Base-by-base conservation (phyloP, 2,329 filamentous ascomycete species). In the Xylaria sp. region DNA sequence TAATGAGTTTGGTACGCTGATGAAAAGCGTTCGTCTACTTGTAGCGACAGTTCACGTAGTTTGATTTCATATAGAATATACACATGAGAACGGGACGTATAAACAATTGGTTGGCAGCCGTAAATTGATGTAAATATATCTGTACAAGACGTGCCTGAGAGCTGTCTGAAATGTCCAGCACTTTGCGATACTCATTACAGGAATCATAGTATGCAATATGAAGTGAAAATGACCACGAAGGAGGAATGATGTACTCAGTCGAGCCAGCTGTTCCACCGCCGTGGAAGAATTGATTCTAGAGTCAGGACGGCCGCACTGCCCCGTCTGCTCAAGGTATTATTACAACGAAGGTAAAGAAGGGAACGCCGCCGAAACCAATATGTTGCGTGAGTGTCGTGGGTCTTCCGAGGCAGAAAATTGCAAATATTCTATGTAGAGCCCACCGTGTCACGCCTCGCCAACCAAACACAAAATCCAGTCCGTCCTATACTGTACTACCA, bases 281-380 rank as follows among this genome's bases (percentile, higher is more conserved):
- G 57, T 44, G 20, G 59, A 69, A 71, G 70, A 69, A 66, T 65
- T 62, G 71, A 66, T 72, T 76, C 74, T 75, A 75, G 72, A 75
- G 76, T 78, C 71, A 75, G 71, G 67, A 73, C 74, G 76, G 75
- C 77, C 76, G 77, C 77, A 74, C 80, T 78, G 82, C 79, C 73
- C 77, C 77, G 77, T 75, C 78, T 74, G 76, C 78, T 76, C 72
- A 74, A 76, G 76, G 76, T 66, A 85, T 84, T 66, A 85, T 84
- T 84, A 85, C 82, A 85, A 87, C 82, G 83, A 85, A 80, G 78
- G 84, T 86, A 85, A 77, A 83, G 80, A 83, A 84, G 74, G 73
- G 76, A 77, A 81, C 78, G 77, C 79, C 74, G 74, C 77, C 71
- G 62, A 65, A 59, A 63, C 51, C 59, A 68, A 38, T 72, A 33